Base-by-base conservation (phyloP, 768 basidiomycete species). In the Podaxis sp. region DNA sequence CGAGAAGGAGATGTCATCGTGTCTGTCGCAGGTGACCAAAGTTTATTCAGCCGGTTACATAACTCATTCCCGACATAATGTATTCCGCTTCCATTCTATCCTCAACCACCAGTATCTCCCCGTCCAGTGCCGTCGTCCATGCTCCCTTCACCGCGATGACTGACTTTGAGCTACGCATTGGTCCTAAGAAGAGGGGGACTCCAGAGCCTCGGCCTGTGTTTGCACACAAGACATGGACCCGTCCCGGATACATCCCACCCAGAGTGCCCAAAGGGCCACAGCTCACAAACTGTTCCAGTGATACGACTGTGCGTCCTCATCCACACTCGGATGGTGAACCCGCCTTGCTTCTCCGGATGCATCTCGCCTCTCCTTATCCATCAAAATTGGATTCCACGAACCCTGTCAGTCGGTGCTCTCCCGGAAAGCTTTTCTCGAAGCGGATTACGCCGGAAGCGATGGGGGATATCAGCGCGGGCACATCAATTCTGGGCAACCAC, bases 131-230 rank as follows among this genome's bases (percentile, higher is more conserved):
- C 38, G 4, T 32, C 23, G 23, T 32, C n/a, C 18, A 57, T 44
- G 47, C 16, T 23, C 18, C 23, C 47, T 46, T 13, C 25, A 44
- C 25, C 21, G 2, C 44, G 5, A 70, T 70, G 69, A 10, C 69
- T n/a, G 65, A 68, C 44, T 40, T 68, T 5, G 61, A 64, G 40
- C 37, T 63, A n/a, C 62, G 69, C 6, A 65, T 67, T 38, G 65
- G 69, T 35, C 62, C 60, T 18, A 66, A 64, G 56, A 36, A 21
- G 18, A 54, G 36, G 11, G 6, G 18, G 14, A 47, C 59, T 25
- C 52, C 28, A 4, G 59, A 60, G 18, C 11, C n/a, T 1, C 40
- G n/a, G 18, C 14, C 52, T 25, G 37, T 59, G 37, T 65, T 54
- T 55, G 42, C 48, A 4, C 57, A 70, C 61, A 64, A 63, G 44